A percentile compares a stretch with the other conserved stretches of the same genome.
These are phyloP conservation scores for Phycomyces blakesleeanus DNA, from an alignment of 192 early-diverging fungal genomes.

Conservation along the genomic window DNA sequence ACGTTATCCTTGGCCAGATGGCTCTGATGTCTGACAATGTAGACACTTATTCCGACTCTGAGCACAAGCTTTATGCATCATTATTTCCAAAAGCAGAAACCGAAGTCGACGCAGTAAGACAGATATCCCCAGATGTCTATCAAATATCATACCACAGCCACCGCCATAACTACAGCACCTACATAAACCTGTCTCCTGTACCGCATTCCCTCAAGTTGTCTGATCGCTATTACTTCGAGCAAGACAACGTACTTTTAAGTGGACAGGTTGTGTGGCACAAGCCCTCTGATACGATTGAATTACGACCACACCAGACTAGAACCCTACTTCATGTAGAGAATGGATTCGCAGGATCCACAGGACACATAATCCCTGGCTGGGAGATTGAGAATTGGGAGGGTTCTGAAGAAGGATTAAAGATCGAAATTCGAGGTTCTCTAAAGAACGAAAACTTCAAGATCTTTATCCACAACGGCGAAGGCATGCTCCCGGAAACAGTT, in stretches of 20 bases:
- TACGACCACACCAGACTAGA: conserved; percentile 20
- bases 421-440: background rate
- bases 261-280: conserved; percentile 5
- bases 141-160: conserved; percentile 12
- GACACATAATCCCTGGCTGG: conserved; percentile 21
- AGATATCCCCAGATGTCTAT: conserved; percentile 16
- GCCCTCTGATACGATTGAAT: background rate
- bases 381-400: conserved; percentile 22
- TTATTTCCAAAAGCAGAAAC: conserved; percentile 23
- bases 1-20: conserved; percentile 26
- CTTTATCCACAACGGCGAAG: background rate
- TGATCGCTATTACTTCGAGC: conserved; percentile 19
- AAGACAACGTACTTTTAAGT: conserved; percentile 17
- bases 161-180: conserved; percentile 11
- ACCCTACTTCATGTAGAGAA: conserved; percentile 12
- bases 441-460: background rate
- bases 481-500: background rate
- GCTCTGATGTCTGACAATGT: conserved; percentile 35
- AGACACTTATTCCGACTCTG: conserved; percentile 15
- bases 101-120: background rate
- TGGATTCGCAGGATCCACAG: conserved; percentile 27
- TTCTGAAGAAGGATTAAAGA: background rate
- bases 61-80: conserved; percentile 25
- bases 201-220: conserved; percentile 8
- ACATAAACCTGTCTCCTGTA: conserved; percentile 20